These are phyloP conservation scores for Anthostomella pinea DNA, from an alignment of 2,329 filamentous ascomycete genomes.

Conservation along the genomic window DNA sequence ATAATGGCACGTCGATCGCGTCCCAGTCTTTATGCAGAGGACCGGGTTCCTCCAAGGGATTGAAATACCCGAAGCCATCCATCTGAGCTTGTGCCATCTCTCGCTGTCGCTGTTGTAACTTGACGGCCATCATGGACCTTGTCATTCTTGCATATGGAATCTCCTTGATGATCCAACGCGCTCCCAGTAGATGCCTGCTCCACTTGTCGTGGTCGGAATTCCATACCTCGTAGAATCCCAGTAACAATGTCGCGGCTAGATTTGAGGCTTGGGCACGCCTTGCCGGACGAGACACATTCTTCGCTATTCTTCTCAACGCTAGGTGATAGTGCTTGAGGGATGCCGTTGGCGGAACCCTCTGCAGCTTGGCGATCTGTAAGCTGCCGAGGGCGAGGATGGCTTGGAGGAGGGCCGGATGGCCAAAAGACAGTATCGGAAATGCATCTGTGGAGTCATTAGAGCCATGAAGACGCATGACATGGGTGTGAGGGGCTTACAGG, in stretches of 20 bases:
- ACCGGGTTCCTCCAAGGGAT: conserved; percentile 21
- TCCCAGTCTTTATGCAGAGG: conserved; percentile 33
- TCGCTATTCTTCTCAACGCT: conserved; percentile 73
- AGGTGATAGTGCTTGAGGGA: conserved; percentile 92
- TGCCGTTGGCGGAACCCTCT: conserved; percentile 69
- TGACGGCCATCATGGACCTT: conserved; percentile 64
- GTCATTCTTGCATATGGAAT: conserved; percentile 76
- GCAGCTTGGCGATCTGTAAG: conserved; percentile 82
- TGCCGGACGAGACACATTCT: conserved; percentile 66
- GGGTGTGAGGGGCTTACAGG: conserved; percentile 27
- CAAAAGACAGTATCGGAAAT: conserved; percentile 78
- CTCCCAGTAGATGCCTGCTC: conserved; percentile 87
- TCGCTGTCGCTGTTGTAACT: conserved; percentile 36
- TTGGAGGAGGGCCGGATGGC: conserved; percentile 83
- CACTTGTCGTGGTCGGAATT: conserved; percentile 92
- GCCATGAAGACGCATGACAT: too few relatives aligned
- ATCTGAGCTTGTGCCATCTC: conserved; percentile 24
- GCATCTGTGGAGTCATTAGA: conserved; percentile 54
- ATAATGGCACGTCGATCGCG: conserved; percentile 37
- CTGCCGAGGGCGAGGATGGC: conserved; percentile 85
- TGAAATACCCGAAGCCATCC: conserved; percentile 20
- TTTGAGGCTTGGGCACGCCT: conserved; percentile 75
- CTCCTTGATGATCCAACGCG: conserved; percentile 77
- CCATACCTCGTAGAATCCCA: conserved; percentile 94
- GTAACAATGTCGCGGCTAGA: conserved; percentile 79